Percentiles rank a stretch among this genome's conserved stretches.
These are phyloP conservation scores for Sugiyamaella castrensis DNA, from an alignment of 1,139 yeast genomes.

Conservation along the genomic window DNA sequence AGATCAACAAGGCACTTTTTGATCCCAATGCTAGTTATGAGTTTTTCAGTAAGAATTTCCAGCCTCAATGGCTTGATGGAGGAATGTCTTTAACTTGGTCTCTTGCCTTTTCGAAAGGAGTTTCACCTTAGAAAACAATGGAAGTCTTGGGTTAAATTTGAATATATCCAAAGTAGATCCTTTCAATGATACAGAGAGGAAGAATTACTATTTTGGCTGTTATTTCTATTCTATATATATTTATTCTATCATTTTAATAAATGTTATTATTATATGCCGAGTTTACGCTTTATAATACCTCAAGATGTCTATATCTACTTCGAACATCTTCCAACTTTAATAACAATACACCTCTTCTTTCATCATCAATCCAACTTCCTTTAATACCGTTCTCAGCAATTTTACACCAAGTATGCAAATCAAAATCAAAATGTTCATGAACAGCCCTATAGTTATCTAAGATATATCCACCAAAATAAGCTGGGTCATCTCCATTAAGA, in stretches of 20 bases:
- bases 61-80: constrained; percentile 59
- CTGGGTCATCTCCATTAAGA: constrained; percentile 81
- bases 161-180: too few species aligned
- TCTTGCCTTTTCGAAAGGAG: constrained; percentile 66
- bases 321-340: constrained; percentile 47
- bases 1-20: constrained; percentile 66
- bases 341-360: constrained; percentile 48
- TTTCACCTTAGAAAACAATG: not conserved
- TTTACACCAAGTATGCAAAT: constrained; percentile 52
- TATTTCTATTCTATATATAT: too few species aligned
- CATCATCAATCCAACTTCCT: constrained; percentile 67
- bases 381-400: constrained; percentile 42
- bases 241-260: too few species aligned
- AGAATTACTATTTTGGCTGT: too few species aligned
- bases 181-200: too few species aligned
- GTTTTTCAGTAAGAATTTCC: constrained; percentile 61
- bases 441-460: constrained; percentile 69
- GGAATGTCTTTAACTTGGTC: constrained; percentile 94
- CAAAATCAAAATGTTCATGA: constrained; percentile 61
- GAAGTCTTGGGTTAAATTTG: too few species aligned
- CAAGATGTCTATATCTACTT: constrained; percentile 40
- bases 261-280: too few species aligned
- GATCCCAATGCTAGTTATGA: constrained; percentile 61
- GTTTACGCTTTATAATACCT: not conserved
- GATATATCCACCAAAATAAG: constrained; percentile 80